Percentiles rank a stretch among this genome's conserved stretches.
phyloP scores from a whole-genome alignment of 306 rosid species.

The Lathyrus tuberosus region DNA sequence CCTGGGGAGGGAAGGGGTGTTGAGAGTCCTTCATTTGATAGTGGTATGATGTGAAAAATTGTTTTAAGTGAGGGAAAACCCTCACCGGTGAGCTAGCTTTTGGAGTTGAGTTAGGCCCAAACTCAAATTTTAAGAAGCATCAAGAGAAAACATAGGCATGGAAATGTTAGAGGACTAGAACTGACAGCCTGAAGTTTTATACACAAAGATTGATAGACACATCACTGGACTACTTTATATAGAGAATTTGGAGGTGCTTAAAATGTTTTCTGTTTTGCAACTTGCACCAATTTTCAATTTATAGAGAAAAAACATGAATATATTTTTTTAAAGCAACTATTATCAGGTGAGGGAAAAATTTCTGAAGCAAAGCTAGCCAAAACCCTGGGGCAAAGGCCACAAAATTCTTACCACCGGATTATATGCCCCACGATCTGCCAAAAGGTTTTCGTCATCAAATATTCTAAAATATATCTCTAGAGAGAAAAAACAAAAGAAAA shows the following conservation, averaged over 20 bases:
- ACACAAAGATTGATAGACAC: not conserved
- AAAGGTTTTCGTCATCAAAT: conserved; percentile 75
- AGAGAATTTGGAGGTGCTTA: conserved; percentile 7
- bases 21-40: not conserved
- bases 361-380: conserved; percentile 28
- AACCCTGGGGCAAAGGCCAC: conserved; percentile 15
- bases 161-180: conserved; percentile 14
- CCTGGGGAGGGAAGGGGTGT: not conserved
- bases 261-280: conserved; percentile 12
- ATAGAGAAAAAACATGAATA: not conserved
- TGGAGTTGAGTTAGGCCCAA: not conserved
- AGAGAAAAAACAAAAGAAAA: conserved; percentile 20
- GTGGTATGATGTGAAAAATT: not conserved
- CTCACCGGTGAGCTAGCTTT: not conserved
- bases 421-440: conserved; percentile 71
- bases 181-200: not conserved
- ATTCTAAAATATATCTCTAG: conserved; percentile 77
- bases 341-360: not conserved
- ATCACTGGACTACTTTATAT: conserved; percentile 5
- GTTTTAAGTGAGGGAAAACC: not conserved
- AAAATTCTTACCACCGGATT: conserved; percentile 83
- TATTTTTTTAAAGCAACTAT: not conserved
- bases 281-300: conserved; percentile 35
- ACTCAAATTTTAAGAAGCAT: conserved; percentile 7
- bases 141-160: conserved; percentile 16